Evolutionary conservation across 2,329 filamentous ascomycete genomes (phyloP).

Genomic region (Paecilomyces fulvus): DNA sequence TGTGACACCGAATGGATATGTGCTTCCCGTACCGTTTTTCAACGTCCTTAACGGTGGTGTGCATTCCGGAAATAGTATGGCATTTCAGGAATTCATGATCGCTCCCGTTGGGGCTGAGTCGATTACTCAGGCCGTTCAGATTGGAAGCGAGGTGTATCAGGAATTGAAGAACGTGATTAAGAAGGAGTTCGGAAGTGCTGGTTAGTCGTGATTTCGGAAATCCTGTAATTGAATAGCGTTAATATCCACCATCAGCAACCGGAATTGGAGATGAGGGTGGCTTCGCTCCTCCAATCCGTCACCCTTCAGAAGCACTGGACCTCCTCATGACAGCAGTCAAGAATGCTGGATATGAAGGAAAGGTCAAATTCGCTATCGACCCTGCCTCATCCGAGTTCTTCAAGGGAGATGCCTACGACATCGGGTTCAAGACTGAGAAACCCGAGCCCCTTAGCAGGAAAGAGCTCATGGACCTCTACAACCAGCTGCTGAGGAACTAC

Average conservation of each 20-base stretch:
- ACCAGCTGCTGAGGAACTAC: conserved; percentile 23
- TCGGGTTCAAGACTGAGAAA: conserved; percentile 27
- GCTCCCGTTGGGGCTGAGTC: conserved; percentile 7
- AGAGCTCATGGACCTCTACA: conserved; percentile 25
- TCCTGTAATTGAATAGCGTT: not conserved
- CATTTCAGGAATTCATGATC: conserved; percentile 39
- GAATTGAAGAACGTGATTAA: conserved; percentile 22
- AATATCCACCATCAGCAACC: conserved; percentile 11
- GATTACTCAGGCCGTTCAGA: conserved; percentile 13
- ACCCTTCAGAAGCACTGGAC: conserved; percentile 26
- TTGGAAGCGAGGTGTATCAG: conserved; percentile 27
- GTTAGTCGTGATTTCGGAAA: conserved; percentile 5
- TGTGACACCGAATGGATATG: conserved; percentile 43
- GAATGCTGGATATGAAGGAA: conserved; percentile 19
- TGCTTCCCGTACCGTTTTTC: conserved; percentile 51
- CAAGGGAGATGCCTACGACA: conserved; percentile 23
- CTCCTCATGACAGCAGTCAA: conserved; percentile 20
- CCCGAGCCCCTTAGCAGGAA: conserved; percentile 11
- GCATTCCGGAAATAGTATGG: conserved; percentile 35
- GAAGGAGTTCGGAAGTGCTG: conserved; percentile 20
- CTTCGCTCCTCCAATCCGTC: conserved; percentile 28
- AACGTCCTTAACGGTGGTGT: conserved; percentile 50
- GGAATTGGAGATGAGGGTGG: conserved; percentile 31
- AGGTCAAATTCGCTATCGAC: conserved; percentile 35
- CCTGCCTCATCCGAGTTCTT: conserved; percentile 35